A percentile compares a stretch with the other conserved stretches of the same genome.
These are phyloP conservation scores for Salicornia ramosissima DNA, from an alignment of 148 eudicot species.

Conservation along the genomic window DNA sequence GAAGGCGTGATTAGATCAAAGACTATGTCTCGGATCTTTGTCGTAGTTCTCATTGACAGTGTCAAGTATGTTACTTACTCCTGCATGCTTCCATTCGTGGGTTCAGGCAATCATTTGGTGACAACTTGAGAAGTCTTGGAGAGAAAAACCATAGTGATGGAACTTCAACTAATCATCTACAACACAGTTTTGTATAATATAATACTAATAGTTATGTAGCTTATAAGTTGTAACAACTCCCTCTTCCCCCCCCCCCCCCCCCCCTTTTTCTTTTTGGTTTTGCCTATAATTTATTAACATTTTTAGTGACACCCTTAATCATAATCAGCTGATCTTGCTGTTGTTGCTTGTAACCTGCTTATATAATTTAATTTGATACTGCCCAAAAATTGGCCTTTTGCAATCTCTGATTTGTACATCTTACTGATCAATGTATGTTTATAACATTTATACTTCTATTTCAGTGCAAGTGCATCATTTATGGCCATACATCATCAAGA, in stretches of 20 bases:
- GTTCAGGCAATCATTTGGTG: conserved; percentile 59
- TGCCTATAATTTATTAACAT: neutral
- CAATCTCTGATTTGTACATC: neutral
- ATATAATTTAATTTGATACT: conserved; percentile 17
- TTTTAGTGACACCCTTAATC: conserved; percentile 13
- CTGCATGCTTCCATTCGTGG: conserved; percentile 86
- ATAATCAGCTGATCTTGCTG: conserved; percentile 14
- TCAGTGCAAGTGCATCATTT: neutral
- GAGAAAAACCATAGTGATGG: conserved; percentile 17
- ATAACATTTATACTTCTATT: neutral
- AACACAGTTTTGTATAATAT: conserved; percentile 57
- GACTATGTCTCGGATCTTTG: conserved; percentile 74
- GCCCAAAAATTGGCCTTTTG: neutral
- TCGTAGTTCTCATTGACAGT: conserved; percentile 88
- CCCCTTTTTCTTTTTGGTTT: no score
- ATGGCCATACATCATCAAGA: neutral
- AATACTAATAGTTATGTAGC: conserved; percentile 20
- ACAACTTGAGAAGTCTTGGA: conserved; percentile 34
- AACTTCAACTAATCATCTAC: conserved; percentile 8
- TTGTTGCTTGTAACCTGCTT: conserved; percentile 18
- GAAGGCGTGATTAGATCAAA: conserved; percentile 69
- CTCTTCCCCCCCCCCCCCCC: no score
- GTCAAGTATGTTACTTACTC: conserved; percentile 97
- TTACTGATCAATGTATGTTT: neutral
- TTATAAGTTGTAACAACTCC: no score